Percentiles rank a stretch among this genome's conserved stretches.
phyloP scores from a whole-genome alignment of 345 rosid genomes.

The Rhodamnia argentea region DNA sequence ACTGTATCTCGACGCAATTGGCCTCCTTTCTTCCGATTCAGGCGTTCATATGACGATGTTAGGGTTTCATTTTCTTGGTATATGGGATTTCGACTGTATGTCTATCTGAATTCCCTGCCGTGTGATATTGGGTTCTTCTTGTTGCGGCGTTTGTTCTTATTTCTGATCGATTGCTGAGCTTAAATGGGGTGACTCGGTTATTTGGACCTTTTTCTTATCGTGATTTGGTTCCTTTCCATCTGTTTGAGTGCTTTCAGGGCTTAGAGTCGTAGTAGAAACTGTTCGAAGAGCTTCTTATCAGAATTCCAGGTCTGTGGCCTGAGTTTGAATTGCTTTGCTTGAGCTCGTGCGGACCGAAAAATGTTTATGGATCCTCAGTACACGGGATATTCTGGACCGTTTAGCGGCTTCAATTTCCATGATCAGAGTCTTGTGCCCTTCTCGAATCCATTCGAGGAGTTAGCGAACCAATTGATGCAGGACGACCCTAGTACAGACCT shows the following conservation, averaged over 20 bases:
- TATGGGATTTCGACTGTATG: not conserved
- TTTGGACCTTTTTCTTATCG: not conserved
- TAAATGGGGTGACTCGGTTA: not conserved
- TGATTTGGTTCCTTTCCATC: not conserved
- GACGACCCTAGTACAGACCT: conserved; percentile 25
- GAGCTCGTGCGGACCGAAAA: conserved; percentile 1
- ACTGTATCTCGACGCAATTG: not conserved
- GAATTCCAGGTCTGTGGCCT: not conserved
- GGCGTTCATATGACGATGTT: not conserved
- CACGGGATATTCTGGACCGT: not conserved
- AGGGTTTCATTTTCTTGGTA: not conserved
- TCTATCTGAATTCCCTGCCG: not conserved
- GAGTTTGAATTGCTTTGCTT: not conserved
- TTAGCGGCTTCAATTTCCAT: not conserved
- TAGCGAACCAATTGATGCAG: conserved; percentile 19
- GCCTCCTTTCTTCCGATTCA: not conserved
- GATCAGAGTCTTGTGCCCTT: not conserved
- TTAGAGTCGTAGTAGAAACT: not conserved
- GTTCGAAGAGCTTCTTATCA: not conserved
- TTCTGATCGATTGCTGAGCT: not conserved
- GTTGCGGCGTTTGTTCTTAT: not conserved
- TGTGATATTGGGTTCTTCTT: not conserved
- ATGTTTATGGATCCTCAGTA: conserved; percentile 3
- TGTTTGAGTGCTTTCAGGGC: not conserved
- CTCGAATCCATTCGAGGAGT: not conserved